These are phyloP conservation scores for Exserohilum turcica DNA, from an alignment of 2,329 filamentous ascomycete genomes.

Conservation along the genomic window DNA sequence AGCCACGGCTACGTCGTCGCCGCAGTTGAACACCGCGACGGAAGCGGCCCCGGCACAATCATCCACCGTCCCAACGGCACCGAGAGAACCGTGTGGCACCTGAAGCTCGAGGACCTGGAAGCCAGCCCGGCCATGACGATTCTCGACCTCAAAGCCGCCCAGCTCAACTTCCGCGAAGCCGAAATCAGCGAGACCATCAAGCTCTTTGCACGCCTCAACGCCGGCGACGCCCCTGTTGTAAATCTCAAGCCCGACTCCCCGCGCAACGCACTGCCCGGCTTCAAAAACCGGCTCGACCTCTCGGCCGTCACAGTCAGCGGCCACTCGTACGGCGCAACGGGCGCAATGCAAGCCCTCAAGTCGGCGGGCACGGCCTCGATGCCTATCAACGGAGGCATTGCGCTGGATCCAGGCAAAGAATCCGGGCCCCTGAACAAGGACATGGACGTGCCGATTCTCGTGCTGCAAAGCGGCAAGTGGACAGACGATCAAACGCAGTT, in stretches of 20 bases:
- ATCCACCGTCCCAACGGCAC: constrained; percentile 44
- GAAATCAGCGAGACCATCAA: constrained; percentile 54
- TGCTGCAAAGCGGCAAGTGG: constrained; percentile 70
- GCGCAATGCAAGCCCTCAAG: constrained; percentile 65
- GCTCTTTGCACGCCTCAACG: constrained; percentile 49
- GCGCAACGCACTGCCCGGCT: constrained; percentile 54
- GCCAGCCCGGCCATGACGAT: constrained; percentile 39
- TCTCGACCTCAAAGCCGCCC: constrained; percentile 49
- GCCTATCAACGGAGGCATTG: constrained; percentile 62
- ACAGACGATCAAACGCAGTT: constrained; percentile 62
- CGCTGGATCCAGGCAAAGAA: constrained; percentile 69
- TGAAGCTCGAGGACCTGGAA: constrained; percentile 44
- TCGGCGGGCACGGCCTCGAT: constrained; percentile 51
- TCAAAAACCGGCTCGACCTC: constrained; percentile 61
- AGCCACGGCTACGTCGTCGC: constrained; percentile 54
- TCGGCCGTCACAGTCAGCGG: constrained; percentile 63
- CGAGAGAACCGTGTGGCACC: constrained; percentile 46
- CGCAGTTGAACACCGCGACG: constrained; percentile 55
- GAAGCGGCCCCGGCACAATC: constrained; percentile 52
- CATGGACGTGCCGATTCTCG: constrained; percentile 62
- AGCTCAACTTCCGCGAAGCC: constrained; percentile 53
- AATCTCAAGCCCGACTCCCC: constrained; percentile 55
- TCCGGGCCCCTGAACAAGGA: constrained; percentile 66
- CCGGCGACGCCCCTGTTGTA: constrained; percentile 43
- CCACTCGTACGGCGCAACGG: constrained; percentile 70